Percentiles rank a stretch among this genome's conserved stretches.
These are phyloP conservation scores for Aspergillus vadensis DNA, from an alignment of 2,329 filamentous ascomycete genomes.

Conservation along the genomic window DNA sequence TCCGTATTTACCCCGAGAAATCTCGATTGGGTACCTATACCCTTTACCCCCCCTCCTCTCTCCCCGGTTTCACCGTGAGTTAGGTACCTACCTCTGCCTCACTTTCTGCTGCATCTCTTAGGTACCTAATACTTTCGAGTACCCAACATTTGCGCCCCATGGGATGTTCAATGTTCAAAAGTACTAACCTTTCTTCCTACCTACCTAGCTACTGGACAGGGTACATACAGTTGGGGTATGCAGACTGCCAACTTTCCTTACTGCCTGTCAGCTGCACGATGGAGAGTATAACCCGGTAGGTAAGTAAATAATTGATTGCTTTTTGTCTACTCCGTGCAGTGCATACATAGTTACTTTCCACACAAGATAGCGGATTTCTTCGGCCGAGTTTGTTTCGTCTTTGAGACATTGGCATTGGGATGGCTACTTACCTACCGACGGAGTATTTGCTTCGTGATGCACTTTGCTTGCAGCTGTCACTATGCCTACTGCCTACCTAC, in stretches of 20 bases:
- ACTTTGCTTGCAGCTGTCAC: too few relatives aligned
- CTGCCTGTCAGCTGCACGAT: too few relatives aligned
- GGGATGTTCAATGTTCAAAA: neutral
- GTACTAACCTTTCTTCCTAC: neutral
- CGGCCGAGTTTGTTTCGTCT: neutral
- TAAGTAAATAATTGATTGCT: neutral
- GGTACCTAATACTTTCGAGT: neutral
- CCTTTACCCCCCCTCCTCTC: too few relatives aligned
- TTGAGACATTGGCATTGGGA: neutral
- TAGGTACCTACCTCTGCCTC: constrained; percentile 5
- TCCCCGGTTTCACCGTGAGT: neutral
- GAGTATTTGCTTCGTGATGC: too few relatives aligned
- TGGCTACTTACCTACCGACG: neutral
- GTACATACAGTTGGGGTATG: neutral
- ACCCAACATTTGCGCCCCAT: neutral
- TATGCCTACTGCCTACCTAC: too few relatives aligned
- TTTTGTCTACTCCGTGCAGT: neutral
- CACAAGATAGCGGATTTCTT: neutral
- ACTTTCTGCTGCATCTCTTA: neutral
- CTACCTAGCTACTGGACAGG: neutral
- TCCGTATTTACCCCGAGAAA: neutral
- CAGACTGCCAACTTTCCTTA: too few relatives aligned
- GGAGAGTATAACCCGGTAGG: neutral
- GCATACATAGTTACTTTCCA: neutral
- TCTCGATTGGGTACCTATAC: constrained; percentile 1